These are phyloP conservation scores for Novymonas esmeraldas DNA, from an alignment of 208 protist genomes.

Conservation along the genomic window DNA sequence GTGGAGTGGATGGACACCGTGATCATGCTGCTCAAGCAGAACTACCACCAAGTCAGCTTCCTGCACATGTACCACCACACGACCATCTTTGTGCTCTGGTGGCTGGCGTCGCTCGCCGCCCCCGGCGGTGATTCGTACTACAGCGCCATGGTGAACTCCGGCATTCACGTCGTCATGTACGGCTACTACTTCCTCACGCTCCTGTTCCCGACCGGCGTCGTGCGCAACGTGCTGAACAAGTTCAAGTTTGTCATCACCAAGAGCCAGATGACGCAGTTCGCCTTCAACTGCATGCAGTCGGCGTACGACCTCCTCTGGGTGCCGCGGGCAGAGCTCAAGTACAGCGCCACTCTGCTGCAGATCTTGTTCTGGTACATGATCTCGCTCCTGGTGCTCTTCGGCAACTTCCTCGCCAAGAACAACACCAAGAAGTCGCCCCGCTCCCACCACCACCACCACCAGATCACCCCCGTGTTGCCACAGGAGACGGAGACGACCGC, in stretches of 20 bases:
- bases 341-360: constrained; percentile 52
- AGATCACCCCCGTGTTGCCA: neutral
- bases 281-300: constrained; percentile 72
- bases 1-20: constrained; percentile 82
- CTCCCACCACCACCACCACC: constrained; percentile 6
- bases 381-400: constrained; percentile 69
- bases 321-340: constrained; percentile 49
- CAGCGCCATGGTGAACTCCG: constrained; percentile 80
- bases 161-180: constrained; percentile 87
- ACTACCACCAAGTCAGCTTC: constrained; percentile 78
- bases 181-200: constrained; percentile 82
- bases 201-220: constrained; percentile 48
- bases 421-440: constrained; percentile 15
- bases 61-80: constrained; percentile 85
- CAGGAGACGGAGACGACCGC: neutral
- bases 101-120: constrained; percentile 44
- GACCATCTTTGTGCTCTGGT: constrained; percentile 82
- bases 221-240: constrained; percentile 60
- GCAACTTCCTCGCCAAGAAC: constrained; percentile 72
- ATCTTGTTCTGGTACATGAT: constrained; percentile 85
- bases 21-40: constrained; percentile 77
- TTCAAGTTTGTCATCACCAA: constrained; percentile 86
- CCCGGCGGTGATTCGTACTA: constrained; percentile 83
- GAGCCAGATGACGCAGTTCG: constrained; percentile 77
- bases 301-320: constrained; percentile 65